phyloP scores from a whole-genome alignment of 352 stramenopile genomes.

The Phytophthora lateralis region DNA sequence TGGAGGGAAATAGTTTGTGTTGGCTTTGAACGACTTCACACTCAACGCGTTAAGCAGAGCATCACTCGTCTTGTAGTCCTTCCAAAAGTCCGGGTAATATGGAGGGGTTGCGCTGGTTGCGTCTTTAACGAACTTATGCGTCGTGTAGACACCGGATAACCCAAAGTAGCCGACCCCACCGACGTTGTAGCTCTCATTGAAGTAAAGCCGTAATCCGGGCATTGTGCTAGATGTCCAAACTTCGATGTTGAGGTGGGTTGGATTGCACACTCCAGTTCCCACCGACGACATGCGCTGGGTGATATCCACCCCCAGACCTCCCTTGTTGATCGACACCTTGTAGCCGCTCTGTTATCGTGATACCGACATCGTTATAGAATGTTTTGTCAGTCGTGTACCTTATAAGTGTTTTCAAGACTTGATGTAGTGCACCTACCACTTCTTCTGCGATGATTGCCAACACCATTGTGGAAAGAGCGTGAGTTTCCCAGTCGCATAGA shows the following conservation, averaged over 20 bases:
- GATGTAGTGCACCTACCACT: constrained; percentile 17
- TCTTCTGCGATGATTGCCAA: constrained; percentile 50
- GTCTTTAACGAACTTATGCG: constrained; percentile 38
- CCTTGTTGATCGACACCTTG: constrained; percentile 33
- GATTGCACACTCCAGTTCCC: constrained; percentile 42
- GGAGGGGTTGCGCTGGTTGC: constrained; percentile 11
- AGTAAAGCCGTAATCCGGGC: constrained; percentile 38
- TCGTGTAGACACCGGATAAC: constrained; percentile 55
- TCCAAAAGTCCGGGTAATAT: constrained; percentile 57
- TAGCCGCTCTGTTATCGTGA: constrained; percentile 31
- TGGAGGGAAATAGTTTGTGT: constrained; percentile 41
- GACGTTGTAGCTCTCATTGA: constrained; percentile 51
- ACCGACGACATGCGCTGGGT: constrained; percentile 46
- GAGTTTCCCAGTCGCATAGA: constrained; percentile 44
- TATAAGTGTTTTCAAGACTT: neutral
- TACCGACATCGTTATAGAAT: too few relatives aligned
- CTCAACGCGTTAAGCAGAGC: constrained; percentile 40
- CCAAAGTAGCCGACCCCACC: constrained; percentile 51
- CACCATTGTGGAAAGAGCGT: constrained; percentile 39
- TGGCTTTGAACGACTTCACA: constrained; percentile 30
- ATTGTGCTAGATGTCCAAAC: constrained; percentile 52
- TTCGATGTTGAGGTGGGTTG: constrained; percentile 63
- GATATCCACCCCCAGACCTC: constrained; percentile 5
- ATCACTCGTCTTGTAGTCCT: constrained; percentile 48
- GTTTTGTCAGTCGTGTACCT: neutral